These are phyloP conservation scores for Serendipita sp. DNA, from an alignment of 768 basidiomycete genomes.

Conservation along the genomic window DNA sequence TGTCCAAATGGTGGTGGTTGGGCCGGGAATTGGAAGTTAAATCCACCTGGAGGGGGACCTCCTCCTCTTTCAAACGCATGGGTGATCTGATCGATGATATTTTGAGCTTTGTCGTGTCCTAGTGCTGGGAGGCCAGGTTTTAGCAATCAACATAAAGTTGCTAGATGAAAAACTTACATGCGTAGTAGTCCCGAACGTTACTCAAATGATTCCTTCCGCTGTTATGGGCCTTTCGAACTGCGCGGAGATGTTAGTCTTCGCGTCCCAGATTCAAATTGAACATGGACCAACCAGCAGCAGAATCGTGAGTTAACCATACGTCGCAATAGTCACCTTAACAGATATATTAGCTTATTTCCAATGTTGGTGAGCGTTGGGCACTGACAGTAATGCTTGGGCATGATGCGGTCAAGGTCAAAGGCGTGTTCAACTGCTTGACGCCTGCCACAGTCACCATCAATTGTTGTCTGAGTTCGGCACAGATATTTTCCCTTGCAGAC, in stretches of 20 bases:
- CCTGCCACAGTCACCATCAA: background rate
- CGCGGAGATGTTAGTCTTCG: conserved; percentile 11
- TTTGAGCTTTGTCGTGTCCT: conserved; percentile 90
- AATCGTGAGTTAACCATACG: conserved; percentile 89
- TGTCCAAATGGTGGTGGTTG: background rate
- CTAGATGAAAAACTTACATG: conserved; percentile 38
- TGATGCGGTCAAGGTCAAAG: background rate
- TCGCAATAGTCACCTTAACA: conserved; percentile 56
- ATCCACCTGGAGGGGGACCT: conserved; percentile 56
- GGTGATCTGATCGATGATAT: conserved; percentile 96
- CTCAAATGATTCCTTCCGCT: conserved; percentile 91
- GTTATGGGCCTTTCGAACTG: conserved; percentile 97
- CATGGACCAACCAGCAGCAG: conserved; percentile 54
- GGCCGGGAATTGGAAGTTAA: conserved; percentile 12
- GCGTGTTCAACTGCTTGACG: background rate
- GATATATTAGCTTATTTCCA: background rate
- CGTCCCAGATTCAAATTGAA: conserved; percentile 1
- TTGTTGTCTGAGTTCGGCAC: background rate
- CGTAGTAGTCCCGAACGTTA: conserved; percentile 95
- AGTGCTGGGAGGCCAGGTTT: conserved; percentile 18
- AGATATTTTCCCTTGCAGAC: background rate
- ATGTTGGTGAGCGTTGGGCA: background rate
- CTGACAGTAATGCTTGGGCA: conserved; percentile 75
- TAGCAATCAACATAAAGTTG: background rate
- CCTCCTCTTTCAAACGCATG: conserved; percentile 77